A percentile compares a stretch with the other conserved stretches of the same genome.
These are phyloP conservation scores for Metarhizium sp. DNA, from an alignment of 2,329 filamentous ascomycete genomes.

Conservation along the genomic window DNA sequence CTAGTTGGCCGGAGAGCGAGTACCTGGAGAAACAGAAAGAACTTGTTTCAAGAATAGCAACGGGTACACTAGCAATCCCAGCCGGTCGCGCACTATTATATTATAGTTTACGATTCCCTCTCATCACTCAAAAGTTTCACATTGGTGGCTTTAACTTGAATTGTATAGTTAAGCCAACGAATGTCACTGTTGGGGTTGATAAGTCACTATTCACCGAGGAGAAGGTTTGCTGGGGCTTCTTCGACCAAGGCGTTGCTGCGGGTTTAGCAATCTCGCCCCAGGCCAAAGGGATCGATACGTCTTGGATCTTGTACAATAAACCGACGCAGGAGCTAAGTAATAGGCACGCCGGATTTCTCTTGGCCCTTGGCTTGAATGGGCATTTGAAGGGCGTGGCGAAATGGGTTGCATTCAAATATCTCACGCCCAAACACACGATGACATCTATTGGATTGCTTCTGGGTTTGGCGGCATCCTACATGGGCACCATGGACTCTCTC, in stretches of 20 bases:
- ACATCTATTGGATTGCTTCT: conserved; percentile 93
- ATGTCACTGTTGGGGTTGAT: conserved; percentile 89
- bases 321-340: conserved; percentile 80
- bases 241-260: conserved; percentile 91
- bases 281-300: conserved; percentile 91
- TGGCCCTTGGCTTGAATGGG: conserved; percentile 86
- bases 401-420: conserved; percentile 97
- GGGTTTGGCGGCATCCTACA: conserved; percentile 83
- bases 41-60: conserved; percentile 75
- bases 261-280: conserved; percentile 83
- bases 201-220: conserved; percentile 83
- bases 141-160: conserved; percentile 87
- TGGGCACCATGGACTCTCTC: conserved; percentile 94
- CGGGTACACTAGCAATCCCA: conserved; percentile 80
- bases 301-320: conserved; percentile 98
- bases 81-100: conserved; percentile 80
- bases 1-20: conserved; percentile 75
- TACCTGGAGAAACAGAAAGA: conserved; percentile 89
- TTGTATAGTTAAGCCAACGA: conserved; percentile 84
- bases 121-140: conserved; percentile 86
- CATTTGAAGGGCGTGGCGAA: conserved; percentile 92
- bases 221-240: conserved; percentile 97
- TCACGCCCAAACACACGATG: conserved; percentile 99
- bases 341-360: conserved; percentile 86
- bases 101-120: conserved; percentile 76